phyloP scores from a whole-genome alignment of 139 green algal species.

The Haematococcus lacustris region DNA sequence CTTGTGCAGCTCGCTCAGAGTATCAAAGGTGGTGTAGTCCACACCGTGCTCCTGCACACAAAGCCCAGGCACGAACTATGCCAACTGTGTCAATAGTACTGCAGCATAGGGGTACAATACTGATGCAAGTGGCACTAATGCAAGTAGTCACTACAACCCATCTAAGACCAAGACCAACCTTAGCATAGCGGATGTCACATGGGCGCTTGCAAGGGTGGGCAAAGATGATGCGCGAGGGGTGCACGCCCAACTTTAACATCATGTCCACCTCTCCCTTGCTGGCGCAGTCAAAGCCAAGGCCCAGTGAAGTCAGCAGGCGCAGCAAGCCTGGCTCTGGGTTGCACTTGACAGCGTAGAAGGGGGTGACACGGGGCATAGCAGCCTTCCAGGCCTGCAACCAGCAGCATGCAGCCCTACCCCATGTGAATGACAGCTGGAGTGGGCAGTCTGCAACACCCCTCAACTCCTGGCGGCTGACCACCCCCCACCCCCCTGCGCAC shows the following conservation, averaged over 20 bases:
- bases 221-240: conserved; percentile 78
- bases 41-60: conserved; percentile 36
- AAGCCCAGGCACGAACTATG: background rate
- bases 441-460: conserved; percentile 12
- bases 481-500: too few species aligned
- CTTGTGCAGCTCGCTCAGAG: conserved; percentile 85
- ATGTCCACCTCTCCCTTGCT: conserved; percentile 75
- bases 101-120: too few species aligned
- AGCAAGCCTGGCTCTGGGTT: conserved; percentile 84
- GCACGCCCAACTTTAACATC: conserved; percentile 74
- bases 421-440: conserved; percentile 33
- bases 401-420: too few species aligned
- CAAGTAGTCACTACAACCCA: too few species aligned
- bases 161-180: too few species aligned
- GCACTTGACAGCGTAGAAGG: conserved; percentile 96
- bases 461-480: too few species aligned
- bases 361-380: conserved; percentile 79
- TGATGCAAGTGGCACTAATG: too few species aligned
- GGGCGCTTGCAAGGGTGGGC: conserved; percentile 92
- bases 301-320: conserved; percentile 69
- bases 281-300: conserved; percentile 93
- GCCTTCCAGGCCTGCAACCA: conserved; percentile 54
- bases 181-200: conserved; percentile 61
- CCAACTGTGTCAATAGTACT: too few species aligned
- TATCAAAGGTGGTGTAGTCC: conserved; percentile 90